Percentiles rank a stretch among this genome's conserved stretches.
Conservation (phyloP, 345 rosid species). For the Eucalyptus guilfoylei region DNA sequence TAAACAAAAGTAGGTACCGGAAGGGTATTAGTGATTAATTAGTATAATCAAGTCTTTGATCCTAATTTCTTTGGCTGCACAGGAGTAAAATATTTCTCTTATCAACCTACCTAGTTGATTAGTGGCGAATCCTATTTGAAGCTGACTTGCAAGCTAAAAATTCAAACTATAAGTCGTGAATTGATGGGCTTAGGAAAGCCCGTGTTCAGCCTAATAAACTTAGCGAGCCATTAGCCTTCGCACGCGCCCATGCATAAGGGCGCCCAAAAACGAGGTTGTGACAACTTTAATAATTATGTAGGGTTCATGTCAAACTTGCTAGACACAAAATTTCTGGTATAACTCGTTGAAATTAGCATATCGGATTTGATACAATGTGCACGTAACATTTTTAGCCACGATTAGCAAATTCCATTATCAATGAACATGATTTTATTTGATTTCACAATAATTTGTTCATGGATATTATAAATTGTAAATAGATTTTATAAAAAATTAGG, state of each 20-base stretch:
- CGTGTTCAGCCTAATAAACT: fast-evolving
- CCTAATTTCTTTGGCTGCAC: fast-evolving
- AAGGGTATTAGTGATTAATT: fast-evolving
- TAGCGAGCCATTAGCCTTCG: too few relatives aligned
- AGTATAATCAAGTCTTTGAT: fast-evolving
- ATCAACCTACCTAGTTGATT: fast-evolving
- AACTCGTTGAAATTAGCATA: neutral
- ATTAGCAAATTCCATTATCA: neutral
- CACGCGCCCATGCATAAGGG: too few relatives aligned
- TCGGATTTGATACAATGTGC: neutral
- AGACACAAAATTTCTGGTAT: neutral
- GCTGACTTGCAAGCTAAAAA: fast-evolving
- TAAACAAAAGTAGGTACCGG: fast-evolving
- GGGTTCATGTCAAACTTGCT: fast-evolving
- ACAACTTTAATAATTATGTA: too few relatives aligned
- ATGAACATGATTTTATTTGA: neutral
- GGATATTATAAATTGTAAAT: neutral
- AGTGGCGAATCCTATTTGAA: fast-evolving
- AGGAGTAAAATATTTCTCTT: too few relatives aligned
- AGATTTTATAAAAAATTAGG: neutral
- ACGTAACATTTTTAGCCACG: neutral
- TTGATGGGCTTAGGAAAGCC: fast-evolving
- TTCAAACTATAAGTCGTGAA: fast-evolving
- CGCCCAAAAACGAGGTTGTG: fast-evolving
- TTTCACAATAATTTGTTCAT: neutral